Percentiles rank a stretch among this genome's conserved stretches.
phyloP scores from a whole-genome alignment of 2,329 filamentous ascomycete species.

The Aureobasidium zeae region DNA sequence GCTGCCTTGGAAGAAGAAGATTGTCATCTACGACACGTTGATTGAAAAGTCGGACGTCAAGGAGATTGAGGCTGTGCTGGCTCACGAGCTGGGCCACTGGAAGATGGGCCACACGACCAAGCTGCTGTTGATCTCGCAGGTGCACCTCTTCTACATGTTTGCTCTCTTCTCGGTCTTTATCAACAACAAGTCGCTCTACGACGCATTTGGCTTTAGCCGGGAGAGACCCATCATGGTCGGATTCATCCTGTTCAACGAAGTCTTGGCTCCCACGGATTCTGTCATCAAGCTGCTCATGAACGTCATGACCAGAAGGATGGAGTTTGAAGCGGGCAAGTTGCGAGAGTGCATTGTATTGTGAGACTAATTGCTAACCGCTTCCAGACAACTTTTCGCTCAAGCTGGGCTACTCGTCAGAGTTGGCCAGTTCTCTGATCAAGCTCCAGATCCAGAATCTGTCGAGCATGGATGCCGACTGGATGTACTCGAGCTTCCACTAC shows the following conservation, averaged over 20 bases:
- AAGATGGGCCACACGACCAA: slow-evolving; percentile 89
- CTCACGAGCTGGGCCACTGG: slow-evolving; percentile 96
- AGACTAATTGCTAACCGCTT: slow-evolving; percentile 13
- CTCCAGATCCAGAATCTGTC: slow-evolving; percentile 97
- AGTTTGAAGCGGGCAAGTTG: slow-evolving; percentile 74
- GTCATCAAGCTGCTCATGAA: slow-evolving; percentile 94
- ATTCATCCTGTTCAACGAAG: slow-evolving; percentile 94
- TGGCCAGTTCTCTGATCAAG: slow-evolving; percentile 85
- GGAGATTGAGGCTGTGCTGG: slow-evolving; percentile 89
- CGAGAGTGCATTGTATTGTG: neutral
- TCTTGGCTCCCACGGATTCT: slow-evolving; percentile 89
- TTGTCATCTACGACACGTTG: slow-evolving; percentile 96
- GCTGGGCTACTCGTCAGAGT: slow-evolving; percentile 73
- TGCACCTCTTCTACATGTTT: slow-evolving; percentile 95
- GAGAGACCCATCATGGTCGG: slow-evolving; percentile 90
- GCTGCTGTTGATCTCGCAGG: slow-evolving; percentile 70
- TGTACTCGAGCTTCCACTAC: slow-evolving; percentile 98
- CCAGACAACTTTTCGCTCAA: slow-evolving; percentile 71
- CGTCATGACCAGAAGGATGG: slow-evolving; percentile 83
- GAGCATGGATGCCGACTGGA: slow-evolving; percentile 97
- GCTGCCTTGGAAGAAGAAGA: slow-evolving; percentile 99
- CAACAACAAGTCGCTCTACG: slow-evolving; percentile 85
- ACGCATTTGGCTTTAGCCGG: slow-evolving; percentile 77
- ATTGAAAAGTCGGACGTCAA: slow-evolving; percentile 89
- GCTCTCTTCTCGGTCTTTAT: slow-evolving; percentile 94